Conservation (phyloP, 2,329 filamentous ascomycete species). For the Erysiphe pulchra region DNA sequence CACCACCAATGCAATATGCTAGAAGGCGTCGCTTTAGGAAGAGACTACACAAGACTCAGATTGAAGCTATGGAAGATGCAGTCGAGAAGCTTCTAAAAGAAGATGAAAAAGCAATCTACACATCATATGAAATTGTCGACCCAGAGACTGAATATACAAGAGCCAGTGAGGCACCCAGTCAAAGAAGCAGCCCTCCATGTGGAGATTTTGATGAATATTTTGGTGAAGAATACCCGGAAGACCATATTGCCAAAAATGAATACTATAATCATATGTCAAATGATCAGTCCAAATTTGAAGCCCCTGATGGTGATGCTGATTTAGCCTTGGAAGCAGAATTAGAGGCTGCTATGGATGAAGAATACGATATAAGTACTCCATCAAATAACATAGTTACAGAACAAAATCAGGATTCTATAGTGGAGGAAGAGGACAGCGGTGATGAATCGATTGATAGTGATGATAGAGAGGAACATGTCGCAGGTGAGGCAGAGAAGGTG, state of each 20-base stretch:
- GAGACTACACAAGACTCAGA: conserved; percentile 26
- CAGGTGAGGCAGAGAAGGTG: conserved; percentile 17
- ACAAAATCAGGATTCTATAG: conserved; percentile 2
- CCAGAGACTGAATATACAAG: conserved; percentile 11
- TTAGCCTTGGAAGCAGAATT: conserved; percentile 3
- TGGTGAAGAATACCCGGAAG: conserved; percentile 15
- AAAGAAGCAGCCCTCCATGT: conserved; percentile 9
- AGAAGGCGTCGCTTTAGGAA: conserved; percentile 31
- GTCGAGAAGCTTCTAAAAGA: conserved; percentile 24
- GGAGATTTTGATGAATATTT: conserved; percentile 15
- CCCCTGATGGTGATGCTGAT: conserved; percentile 5
- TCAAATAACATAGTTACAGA: conserved; percentile 8
- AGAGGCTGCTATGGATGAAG: conserved; percentile 9
- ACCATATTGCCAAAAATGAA: conserved; percentile 16
- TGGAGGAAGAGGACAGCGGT: conserved; percentile 12
- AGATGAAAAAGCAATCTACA: conserved; percentile 18
- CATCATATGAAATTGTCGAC: conserved; percentile 18
- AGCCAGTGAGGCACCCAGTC: conserved; percentile 7
- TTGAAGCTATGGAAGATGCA: conserved; percentile 29
- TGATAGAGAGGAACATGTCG: conserved; percentile 19
- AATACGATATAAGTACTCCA: conserved; percentile 6
- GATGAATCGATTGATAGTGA: conserved; percentile 19
- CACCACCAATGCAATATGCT: conserved; percentile 32
- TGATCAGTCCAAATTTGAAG: conserved; percentile 6
- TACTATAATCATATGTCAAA: conserved; percentile 9